Base-by-base conservation (phyloP, 148 eudicot species). In the Pharnaceum exiguum region DNA sequence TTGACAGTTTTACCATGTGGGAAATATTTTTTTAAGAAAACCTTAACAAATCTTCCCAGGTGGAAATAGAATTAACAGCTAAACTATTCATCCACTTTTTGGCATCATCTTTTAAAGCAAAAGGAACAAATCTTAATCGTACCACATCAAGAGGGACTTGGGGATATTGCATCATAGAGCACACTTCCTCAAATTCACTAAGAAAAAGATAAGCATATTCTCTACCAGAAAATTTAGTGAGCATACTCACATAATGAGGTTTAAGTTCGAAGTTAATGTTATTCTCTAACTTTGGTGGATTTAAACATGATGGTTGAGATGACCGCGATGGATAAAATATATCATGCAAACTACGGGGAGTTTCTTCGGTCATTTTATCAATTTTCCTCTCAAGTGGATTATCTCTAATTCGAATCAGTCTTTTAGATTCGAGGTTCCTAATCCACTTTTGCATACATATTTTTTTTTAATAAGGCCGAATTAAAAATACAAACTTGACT, bases 111-210 rank as follows among this genome's bases (percentile, higher is more conserved):
- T n/a, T n/a, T n/a, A n/a, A n/a, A n/a, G n/a, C n/a, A n/a, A n/a
- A n/a, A n/a, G n/a, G n/a, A n/a, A n/a, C n/a, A n/a, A n/a, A n/a
- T 15, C 21, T 5, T 17, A 5, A 44, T 4, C 8, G 12, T 44
- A 22, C 7, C n/a, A n/a, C n/a, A n/a, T n/a, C n/a, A n/a, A n/a
- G n/a, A 4, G 56, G 6, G 10, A 51, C 39, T 16, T 25, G 24
- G 8, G 39, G 38, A 19, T 16, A 51, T 30, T 31, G 39, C 25
- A 51, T 31, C 2, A 8, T 51, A 17, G 37, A 29, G 26, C 38
- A 51, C 7, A 51, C 13, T 11, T 51, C 56, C 16, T 51, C 56
- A 51, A 51, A 51, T 8, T 51, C 56, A 16, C 39, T 51, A 51
- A 51, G 38, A 51, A 51, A 44, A 21, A 44, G 19, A 23, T n/a